phyloP scores from a whole-genome alignment of 108 stramenopile species.

The Stephanodiscus triporus region DNA sequence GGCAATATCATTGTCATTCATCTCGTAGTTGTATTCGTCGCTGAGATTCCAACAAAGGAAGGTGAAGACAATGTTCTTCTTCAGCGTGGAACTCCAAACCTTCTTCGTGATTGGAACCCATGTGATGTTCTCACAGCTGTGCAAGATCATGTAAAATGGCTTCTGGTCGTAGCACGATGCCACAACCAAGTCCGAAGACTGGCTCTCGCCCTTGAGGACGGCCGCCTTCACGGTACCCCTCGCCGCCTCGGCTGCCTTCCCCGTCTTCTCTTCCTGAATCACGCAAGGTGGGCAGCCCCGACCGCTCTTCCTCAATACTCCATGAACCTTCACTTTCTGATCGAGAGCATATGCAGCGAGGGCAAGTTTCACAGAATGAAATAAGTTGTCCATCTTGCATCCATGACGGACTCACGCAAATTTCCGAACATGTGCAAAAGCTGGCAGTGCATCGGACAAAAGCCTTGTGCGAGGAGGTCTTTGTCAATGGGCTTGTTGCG shows the following conservation, averaged over 20 bases:
- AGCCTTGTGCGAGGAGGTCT: too few species aligned
- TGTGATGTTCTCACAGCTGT: neutral
- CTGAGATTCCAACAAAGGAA: constrained; percentile 17
- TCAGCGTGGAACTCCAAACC: neutral
- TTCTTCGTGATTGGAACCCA: neutral
- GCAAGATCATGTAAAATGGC: constrained; percentile 19
- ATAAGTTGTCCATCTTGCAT: too few species aligned
- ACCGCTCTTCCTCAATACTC: constrained; percentile 7
- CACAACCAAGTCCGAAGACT: constrained; percentile 8
- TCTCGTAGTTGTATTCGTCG: constrained; percentile 4
- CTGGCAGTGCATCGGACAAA: too few species aligned
- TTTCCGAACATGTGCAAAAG: too few species aligned
- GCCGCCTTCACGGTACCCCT: constrained; percentile 15
- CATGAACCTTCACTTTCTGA: neutral
- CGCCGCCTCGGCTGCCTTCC: constrained; percentile 10
- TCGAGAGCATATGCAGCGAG: too few species aligned
- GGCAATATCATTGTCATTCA: constrained; percentile 24
- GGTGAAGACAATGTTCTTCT: constrained; percentile 1
- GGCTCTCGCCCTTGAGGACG: constrained; percentile 4
- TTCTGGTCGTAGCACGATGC: constrained; percentile 19
- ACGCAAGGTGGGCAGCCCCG: constrained; percentile 11
- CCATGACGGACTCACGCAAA: too few species aligned
- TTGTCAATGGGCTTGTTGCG: too few species aligned
- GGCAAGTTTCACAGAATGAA: too few species aligned
- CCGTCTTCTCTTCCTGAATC: constrained; percentile 15